phyloP scores from a whole-genome alignment of 345 rosid species.

The Dimocarpus longan region DNA sequence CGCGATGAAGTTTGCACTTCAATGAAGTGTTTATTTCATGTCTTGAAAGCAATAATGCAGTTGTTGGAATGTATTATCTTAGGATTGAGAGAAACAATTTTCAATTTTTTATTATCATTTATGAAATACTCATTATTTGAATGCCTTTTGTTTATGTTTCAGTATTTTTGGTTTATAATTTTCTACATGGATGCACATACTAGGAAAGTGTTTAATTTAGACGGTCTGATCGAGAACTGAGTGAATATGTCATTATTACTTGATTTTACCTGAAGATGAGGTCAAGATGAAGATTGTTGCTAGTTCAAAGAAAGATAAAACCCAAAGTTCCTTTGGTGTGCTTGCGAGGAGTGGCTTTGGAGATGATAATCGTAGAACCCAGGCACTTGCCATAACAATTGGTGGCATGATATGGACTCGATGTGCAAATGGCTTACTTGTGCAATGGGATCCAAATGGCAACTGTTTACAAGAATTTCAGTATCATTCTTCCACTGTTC shows the following conservation, averaged over 20 bases:
- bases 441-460: slow-evolving; percentile 91
- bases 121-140: too few species aligned
- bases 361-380: slow-evolving; percentile 81
- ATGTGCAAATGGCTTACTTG: slow-evolving; percentile 68
- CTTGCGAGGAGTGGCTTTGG: slow-evolving; percentile 83
- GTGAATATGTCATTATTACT: too few species aligned
- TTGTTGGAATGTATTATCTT: too few species aligned
- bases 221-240: slow-evolving; percentile 83
- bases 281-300: slow-evolving; percentile 52
- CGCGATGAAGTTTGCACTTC: too few species aligned
- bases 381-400: slow-evolving; percentile 56
- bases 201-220: slow-evolving; percentile 77
- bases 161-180: slow-evolving; percentile 3
- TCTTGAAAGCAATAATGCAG: too few species aligned
- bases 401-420: slow-evolving; percentile 91
- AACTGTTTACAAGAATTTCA: slow-evolving; percentile 69
- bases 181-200: slow-evolving; percentile 81
- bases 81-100: too few species aligned
- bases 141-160: background rate
- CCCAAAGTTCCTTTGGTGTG: slow-evolving; percentile 67
- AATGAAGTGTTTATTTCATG: too few species aligned
- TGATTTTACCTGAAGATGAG: slow-evolving; percentile 75
- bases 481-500: slow-evolving; percentile 54
- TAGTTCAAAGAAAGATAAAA: slow-evolving; percentile 69
- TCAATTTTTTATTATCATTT: too few species aligned